Percentiles rank a stretch among this genome's conserved stretches.
Conservation (phyloP, 306 rosid genomes). For the Aeschynomene evenia region DNA sequence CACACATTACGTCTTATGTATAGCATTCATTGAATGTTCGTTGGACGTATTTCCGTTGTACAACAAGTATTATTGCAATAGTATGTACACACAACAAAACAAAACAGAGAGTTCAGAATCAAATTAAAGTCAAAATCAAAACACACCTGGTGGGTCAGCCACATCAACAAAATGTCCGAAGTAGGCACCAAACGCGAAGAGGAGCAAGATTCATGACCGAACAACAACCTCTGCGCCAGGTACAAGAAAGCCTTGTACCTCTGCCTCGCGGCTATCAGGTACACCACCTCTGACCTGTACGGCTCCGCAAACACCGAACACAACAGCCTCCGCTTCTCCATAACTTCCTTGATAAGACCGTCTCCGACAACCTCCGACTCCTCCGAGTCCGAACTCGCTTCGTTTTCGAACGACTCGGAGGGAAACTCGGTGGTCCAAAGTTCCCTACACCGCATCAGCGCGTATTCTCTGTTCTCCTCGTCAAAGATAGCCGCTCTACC, state of each 20-base stretch:
- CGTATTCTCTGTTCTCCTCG: slow-evolving; percentile 89
- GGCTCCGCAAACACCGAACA: slow-evolving; percentile 55
- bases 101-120: not conserved
- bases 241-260: slow-evolving; percentile 73
- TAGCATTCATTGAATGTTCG: too few relatives aligned
- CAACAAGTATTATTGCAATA: too few relatives aligned
- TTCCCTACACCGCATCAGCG: slow-evolving; percentile 62
- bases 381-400: slow-evolving; percentile 37
- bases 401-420: slow-evolving; percentile 72
- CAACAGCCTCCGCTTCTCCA: slow-evolving; percentile 43
- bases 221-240: slow-evolving; percentile 43
- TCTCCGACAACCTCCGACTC: slow-evolving; percentile 25
- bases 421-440: slow-evolving; percentile 69
- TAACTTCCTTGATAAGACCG: slow-evolving; percentile 49
- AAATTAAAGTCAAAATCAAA: slow-evolving; percentile 11
- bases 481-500: slow-evolving; percentile 68
- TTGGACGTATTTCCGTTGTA: too few relatives aligned
- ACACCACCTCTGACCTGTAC: slow-evolving; percentile 64
- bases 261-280: slow-evolving; percentile 74
- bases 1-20: too few relatives aligned
- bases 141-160: slow-evolving; percentile 85
- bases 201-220: slow-evolving; percentile 31
- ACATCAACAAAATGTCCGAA: slow-evolving; percentile 76
- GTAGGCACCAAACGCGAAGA: slow-evolving; percentile 65
- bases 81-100: too few relatives aligned